These are phyloP conservation scores for Sporothrix protearum DNA, from an alignment of 2,329 filamentous ascomycete species.

Conservation along the genomic window DNA sequence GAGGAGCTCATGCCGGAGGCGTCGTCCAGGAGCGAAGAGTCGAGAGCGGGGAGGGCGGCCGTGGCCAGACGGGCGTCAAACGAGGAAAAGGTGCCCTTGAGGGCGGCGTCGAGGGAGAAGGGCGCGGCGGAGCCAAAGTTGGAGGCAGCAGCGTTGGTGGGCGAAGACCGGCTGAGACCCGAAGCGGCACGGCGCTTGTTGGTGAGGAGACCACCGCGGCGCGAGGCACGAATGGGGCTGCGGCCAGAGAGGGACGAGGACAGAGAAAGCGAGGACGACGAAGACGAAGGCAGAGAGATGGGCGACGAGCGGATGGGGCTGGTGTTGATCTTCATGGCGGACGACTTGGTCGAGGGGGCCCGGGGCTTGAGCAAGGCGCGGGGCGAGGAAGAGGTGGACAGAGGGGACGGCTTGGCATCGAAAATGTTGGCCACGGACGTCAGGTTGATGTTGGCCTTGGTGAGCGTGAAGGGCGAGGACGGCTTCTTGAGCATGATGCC, in stretches of 20 bases:
- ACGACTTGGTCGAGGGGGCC: constrained; percentile 49
- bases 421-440: constrained; percentile 26
- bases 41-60: constrained; percentile 33
- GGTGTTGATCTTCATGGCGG: neutral
- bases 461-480: constrained; percentile 41
- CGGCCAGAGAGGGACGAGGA: constrained; percentile 58
- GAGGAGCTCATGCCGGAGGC: constrained; percentile 54
- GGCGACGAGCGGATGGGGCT: constrained; percentile 32
- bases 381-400: constrained; percentile 24
- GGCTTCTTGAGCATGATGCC: constrained; percentile 51
- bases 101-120: constrained; percentile 80
- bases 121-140: constrained; percentile 53
- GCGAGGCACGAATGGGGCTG: constrained; percentile 41
- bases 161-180: constrained; percentile 60
- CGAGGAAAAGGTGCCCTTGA: constrained; percentile 68
- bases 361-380: constrained; percentile 50
- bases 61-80: constrained; percentile 44
- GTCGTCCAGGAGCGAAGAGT: constrained; percentile 38
- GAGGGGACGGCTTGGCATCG: constrained; percentile 30
- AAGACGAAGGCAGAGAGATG: constrained; percentile 51
- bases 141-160: constrained; percentile 62
- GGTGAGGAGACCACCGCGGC: constrained; percentile 65
- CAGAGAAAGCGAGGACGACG: constrained; percentile 56
- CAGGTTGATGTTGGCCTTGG: constrained; percentile 36
- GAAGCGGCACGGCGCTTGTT: constrained; percentile 46